Evolutionary conservation across 2,329 filamentous ascomycete species (phyloP).

Genomic region (Phaeophleospora eucalypticola): DNA sequence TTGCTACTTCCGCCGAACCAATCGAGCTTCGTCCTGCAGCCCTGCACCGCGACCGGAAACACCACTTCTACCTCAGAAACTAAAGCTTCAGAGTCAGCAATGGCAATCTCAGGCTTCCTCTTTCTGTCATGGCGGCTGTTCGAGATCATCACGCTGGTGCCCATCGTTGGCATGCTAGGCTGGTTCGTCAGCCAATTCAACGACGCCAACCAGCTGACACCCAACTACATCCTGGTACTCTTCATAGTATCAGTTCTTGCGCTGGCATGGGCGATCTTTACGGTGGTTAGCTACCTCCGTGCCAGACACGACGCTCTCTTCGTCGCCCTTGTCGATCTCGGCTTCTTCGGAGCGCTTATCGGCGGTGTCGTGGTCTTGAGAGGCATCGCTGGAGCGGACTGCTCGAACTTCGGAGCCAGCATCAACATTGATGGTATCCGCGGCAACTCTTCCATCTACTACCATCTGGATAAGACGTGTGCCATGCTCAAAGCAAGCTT

Average conservation of each 20-base stretch:
- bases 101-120: constrained; percentile 52
- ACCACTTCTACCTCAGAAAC: not conserved
- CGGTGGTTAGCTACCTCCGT: constrained; percentile 55
- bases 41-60: not conserved
- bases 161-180: constrained; percentile 60
- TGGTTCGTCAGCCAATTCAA: constrained; percentile 61
- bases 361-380: constrained; percentile 57
- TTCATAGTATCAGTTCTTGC: constrained; percentile 63
- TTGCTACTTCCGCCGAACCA: not conserved
- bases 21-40: not conserved
- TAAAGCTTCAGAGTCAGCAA: constrained; percentile 21
- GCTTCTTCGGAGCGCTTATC: constrained; percentile 61
- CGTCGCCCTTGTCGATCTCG: constrained; percentile 58
- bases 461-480: constrained; percentile 69
- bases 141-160: constrained; percentile 60
- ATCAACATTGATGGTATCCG: constrained; percentile 30
- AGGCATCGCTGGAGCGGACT: constrained; percentile 60
- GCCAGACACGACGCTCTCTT: constrained; percentile 57
- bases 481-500: constrained; percentile 88
- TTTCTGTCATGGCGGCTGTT: constrained; percentile 60
- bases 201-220: constrained; percentile 55
- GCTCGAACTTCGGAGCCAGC: constrained; percentile 52
- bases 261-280: constrained; percentile 58
- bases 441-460: constrained; percentile 36
- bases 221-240: constrained; percentile 57